Percentiles rank a stretch among this genome's conserved stretches.
phyloP scores from a whole-genome alignment of 1,139 yeast species.

The Saccharomycopsis crataegensis region DNA sequence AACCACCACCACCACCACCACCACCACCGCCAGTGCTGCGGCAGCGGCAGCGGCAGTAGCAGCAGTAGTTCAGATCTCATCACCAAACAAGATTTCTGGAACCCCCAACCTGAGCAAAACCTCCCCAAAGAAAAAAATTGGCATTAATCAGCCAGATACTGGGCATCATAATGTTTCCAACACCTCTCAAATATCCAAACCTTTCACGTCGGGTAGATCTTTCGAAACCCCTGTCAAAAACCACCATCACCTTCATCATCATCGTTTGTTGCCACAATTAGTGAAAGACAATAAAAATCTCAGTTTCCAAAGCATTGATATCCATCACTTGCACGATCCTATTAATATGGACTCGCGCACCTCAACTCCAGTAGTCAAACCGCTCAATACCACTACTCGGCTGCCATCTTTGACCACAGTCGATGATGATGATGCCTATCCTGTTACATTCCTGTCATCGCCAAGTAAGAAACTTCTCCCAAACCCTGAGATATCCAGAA shows the following conservation, averaged over 20 bases:
- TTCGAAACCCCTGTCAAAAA: not conserved
- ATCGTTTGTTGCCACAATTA: not conserved
- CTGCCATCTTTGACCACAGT: not conserved
- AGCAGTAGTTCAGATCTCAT: not conserved
- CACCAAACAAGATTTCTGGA: too few species aligned
- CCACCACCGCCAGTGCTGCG: not conserved
- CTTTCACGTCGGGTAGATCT: too few species aligned
- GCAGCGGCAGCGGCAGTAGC: conserved; percentile 3
- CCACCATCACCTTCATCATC: not conserved
- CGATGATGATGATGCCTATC: not conserved
- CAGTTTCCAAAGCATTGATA: conserved; percentile 1
- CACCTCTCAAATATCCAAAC: too few species aligned
- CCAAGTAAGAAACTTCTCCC: conserved; percentile 5
- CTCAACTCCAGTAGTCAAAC: not conserved
- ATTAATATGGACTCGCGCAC: not conserved
- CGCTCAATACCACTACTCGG: not conserved
- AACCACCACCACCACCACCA: not conserved
- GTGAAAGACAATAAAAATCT: not conserved
- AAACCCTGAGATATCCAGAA: conserved; percentile 2
- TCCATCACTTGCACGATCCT: not conserved
- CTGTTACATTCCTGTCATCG: not conserved
- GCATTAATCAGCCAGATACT: too few species aligned
- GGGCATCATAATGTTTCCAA: too few species aligned
- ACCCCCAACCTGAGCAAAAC: too few species aligned
- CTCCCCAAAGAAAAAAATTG: too few species aligned